Conservation (phyloP, 805 yeast genomes). For the Kodamaea fukazawae region DNA sequence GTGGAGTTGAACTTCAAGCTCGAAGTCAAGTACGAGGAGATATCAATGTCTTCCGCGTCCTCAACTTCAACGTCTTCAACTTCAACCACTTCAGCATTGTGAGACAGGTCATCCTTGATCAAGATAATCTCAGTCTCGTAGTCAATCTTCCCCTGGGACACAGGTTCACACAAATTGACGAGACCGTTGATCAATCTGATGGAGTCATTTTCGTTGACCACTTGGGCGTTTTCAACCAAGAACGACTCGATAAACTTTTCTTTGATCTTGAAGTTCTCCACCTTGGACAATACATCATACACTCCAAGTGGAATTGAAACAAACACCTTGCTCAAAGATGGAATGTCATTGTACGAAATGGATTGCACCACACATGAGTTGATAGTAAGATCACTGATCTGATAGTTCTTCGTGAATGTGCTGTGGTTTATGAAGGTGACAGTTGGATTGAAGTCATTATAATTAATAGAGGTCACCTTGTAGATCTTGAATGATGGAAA, state of each 20-base stretch:
- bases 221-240: slow-evolving; percentile 20
- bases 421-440: slow-evolving; percentile 41
- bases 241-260: slow-evolving; percentile 29
- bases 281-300: slow-evolving; percentile 30
- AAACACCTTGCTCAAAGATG: slow-evolving; percentile 43
- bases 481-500: slow-evolving; percentile 33
- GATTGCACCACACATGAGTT: slow-evolving; percentile 37
- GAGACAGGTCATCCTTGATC: slow-evolving; percentile 30
- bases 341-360: slow-evolving; percentile 31
- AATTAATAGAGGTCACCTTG: slow-evolving; percentile 32
- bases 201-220: slow-evolving; percentile 42
- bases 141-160: slow-evolving; percentile 60
- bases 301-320: slow-evolving; percentile 46
- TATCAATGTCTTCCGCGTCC: slow-evolving; percentile 18
- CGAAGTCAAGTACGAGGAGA: slow-evolving; percentile 34
- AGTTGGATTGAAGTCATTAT: slow-evolving; percentile 23
- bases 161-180: slow-evolving; percentile 67
- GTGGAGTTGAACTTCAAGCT: slow-evolving; percentile 21
- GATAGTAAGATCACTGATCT: slow-evolving; percentile 29
- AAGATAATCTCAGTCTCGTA: slow-evolving; percentile 52
- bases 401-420: slow-evolving; percentile 34
- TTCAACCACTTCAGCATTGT: slow-evolving; percentile 9
- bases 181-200: slow-evolving; percentile 46
- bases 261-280: slow-evolving; percentile 32
- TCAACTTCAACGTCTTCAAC: slow-evolving; percentile 7